A percentile compares a stretch with the other conserved stretches of the same genome.
Evolutionary conservation across 176 grass and related monocot genomes (phyloP).

Genomic region (Carex scoparia): DNA sequence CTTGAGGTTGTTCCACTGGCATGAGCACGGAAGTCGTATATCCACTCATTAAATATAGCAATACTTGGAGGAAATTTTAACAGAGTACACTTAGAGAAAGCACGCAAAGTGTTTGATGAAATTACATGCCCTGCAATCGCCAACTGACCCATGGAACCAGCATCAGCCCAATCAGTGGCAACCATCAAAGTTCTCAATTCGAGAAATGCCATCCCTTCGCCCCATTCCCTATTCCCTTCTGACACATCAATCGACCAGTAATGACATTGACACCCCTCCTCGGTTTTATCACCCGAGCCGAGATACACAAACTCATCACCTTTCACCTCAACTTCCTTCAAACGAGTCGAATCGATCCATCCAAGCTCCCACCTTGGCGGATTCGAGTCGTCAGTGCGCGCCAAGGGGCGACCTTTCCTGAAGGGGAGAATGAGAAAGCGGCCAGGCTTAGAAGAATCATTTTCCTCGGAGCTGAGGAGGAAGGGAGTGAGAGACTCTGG

Average conservation of each 20-base stretch:
- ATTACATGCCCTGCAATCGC: conserved; percentile 80
- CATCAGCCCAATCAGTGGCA: conserved; percentile 74
- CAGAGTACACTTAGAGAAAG: not conserved
- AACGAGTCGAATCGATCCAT: conserved; percentile 51
- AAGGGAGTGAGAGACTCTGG: conserved; percentile 25
- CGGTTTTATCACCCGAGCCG: conserved; percentile 38
- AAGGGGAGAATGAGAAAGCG: conserved; percentile 60
- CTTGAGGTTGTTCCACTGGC: not conserved
- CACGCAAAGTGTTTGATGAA: conserved; percentile 3
- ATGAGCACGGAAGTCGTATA: not conserved
- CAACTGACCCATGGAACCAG: conserved; percentile 55
- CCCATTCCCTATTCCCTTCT: conserved; percentile 25
- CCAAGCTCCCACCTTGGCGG: conserved; percentile 50
- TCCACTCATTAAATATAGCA: not conserved
- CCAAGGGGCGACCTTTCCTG: conserved; percentile 65
- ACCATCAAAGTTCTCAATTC: conserved; percentile 92
- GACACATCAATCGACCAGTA: conserved; percentile 72
- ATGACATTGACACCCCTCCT: conserved; percentile 33
- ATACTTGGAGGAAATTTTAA: not conserved
- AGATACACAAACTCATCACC: conserved; percentile 62
- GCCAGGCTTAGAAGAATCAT: not conserved
- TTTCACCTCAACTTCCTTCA: conserved; percentile 20
- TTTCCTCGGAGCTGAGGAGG: conserved; percentile 32
- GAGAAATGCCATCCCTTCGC: conserved; percentile 54
- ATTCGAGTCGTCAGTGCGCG: conserved; percentile 17